These are phyloP conservation scores for Rhizopus arrhizus DNA, from an alignment of 371 early-diverging fungal species.

Conservation along the genomic window DNA sequence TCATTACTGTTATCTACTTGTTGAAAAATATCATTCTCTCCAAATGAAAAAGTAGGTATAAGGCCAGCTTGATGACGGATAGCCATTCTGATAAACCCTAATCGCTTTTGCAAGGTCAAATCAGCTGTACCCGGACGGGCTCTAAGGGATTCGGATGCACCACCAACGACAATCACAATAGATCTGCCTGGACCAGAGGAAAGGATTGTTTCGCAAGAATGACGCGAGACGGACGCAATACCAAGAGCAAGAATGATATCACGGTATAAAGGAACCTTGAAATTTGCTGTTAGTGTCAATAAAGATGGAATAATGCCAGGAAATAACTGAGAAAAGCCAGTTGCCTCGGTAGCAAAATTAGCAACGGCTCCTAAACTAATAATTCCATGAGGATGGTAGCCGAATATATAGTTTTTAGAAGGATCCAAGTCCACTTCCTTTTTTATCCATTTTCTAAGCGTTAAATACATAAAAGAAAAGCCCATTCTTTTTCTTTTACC, in stretches of 20 bases:
- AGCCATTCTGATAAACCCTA: constrained; percentile 78
- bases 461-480: not conserved
- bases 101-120: constrained; percentile 64
- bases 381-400: constrained; percentile 82
- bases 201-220: constrained; percentile 71
- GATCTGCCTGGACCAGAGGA: constrained; percentile 71
- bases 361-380: constrained; percentile 77
- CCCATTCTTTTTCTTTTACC: constrained; percentile 33
- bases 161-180: constrained; percentile 73
- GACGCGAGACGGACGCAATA: constrained; percentile 69
- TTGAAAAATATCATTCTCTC: constrained; percentile 77
- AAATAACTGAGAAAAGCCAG: constrained; percentile 58
- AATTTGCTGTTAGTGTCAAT: constrained; percentile 61
- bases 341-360: constrained; percentile 75
- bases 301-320: constrained; percentile 64
- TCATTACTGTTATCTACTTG: constrained; percentile 52
- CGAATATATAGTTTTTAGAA: constrained; percentile 71
- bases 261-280: constrained; percentile 69
- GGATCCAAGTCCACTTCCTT: constrained; percentile 77
- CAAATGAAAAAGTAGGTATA: constrained; percentile 76
- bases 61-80: constrained; percentile 64
- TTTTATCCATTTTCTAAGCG: not conserved
- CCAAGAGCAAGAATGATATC: constrained; percentile 71
- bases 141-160: constrained; percentile 71
- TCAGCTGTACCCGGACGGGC: constrained; percentile 64